Conservation (phyloP, 2,329 filamentous ascomycete genomes). For the Scytalidium lignicola region DNA sequence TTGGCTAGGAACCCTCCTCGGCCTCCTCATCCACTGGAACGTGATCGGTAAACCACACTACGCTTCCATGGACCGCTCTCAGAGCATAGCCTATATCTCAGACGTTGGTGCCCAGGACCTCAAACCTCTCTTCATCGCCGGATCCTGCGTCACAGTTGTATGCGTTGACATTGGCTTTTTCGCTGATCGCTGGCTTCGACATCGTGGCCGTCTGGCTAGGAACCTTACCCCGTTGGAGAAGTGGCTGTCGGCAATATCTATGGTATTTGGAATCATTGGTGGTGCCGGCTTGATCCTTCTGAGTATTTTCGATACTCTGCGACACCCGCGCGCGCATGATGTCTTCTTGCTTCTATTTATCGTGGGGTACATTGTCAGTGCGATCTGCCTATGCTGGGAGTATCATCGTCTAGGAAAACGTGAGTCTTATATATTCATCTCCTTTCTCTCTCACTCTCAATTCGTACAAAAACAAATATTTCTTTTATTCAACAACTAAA, state of each 20-base stretch:
- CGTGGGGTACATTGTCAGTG: slow-evolving; percentile 75
- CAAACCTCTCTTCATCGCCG: slow-evolving; percentile 74
- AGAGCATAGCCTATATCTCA: slow-evolving; percentile 68
- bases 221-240: slow-evolving; percentile 64
- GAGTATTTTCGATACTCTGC: slow-evolving; percentile 77
- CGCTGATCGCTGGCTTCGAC: slow-evolving; percentile 79
- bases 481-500: neutral
- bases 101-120: slow-evolving; percentile 57
- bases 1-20: slow-evolving; percentile 24
- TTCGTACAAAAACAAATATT: too few relatives aligned
- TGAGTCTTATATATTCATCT: too few relatives aligned
- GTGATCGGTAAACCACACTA: slow-evolving; percentile 51
- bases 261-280: slow-evolving; percentile 67
- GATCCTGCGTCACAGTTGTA: slow-evolving; percentile 66
- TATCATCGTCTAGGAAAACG: slow-evolving; percentile 79
- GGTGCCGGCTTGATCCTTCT: slow-evolving; percentile 77
- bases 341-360: slow-evolving; percentile 80
- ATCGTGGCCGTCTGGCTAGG: slow-evolving; percentile 69
- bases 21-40: slow-evolving; percentile 49
- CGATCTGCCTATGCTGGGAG: slow-evolving; percentile 84
- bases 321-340: slow-evolving; percentile 63
- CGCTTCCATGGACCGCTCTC: slow-evolving; percentile 50
- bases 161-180: slow-evolving; percentile 78
- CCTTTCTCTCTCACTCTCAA: too few relatives aligned
- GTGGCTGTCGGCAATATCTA: slow-evolving; percentile 54